A percentile compares a stretch with the other conserved stretches of the same genome.
Evolutionary conservation across 106 monocot species (phyloP).

Genomic region (Apostasia ramifera): DNA sequence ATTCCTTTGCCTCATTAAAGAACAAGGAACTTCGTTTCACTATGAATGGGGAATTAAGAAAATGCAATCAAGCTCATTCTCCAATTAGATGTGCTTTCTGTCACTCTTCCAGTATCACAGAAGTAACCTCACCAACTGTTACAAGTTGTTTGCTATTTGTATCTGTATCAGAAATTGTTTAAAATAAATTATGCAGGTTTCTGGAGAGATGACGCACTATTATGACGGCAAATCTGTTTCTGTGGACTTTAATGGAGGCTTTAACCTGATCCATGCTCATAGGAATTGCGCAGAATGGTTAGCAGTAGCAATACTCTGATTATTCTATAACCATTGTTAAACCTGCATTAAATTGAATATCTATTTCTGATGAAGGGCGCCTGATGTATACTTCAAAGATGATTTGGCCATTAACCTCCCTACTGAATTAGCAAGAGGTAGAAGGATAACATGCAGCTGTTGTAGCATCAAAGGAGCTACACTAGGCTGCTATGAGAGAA

Average conservation of each 20-base stretch:
- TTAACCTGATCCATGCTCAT: conserved; percentile 66
- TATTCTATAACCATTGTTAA: background rate
- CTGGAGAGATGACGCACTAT: conserved; percentile 92
- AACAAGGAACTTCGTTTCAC: background rate
- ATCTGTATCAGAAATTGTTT: background rate
- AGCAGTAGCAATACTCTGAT: background rate
- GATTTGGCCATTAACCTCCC: conserved; percentile 63
- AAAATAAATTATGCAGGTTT: conserved; percentile 39
- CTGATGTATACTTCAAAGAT: conserved; percentile 89
- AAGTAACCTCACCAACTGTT: conserved; percentile 34
- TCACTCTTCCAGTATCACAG: conserved; percentile 42
- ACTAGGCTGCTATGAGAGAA: conserved; percentile 87
- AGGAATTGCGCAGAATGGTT: conserved; percentile 92
- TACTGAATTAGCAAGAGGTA: conserved; percentile 79
- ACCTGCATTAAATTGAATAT: background rate
- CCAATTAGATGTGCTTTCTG: conserved; percentile 78
- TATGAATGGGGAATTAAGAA: conserved; percentile 27
- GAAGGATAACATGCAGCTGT: conserved; percentile 74
- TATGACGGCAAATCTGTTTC: conserved; percentile 63
- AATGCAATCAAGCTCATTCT: conserved; percentile 25
- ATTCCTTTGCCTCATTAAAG: background rate
- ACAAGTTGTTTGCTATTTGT: background rate
- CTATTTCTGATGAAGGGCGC: conserved; percentile 58
- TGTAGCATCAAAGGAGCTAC: conserved; percentile 92
- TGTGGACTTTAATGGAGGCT: conserved; percentile 47